Evolutionary conservation across 169 alveolate species (phyloP).

Genomic region (Theileria sp.): DNA sequence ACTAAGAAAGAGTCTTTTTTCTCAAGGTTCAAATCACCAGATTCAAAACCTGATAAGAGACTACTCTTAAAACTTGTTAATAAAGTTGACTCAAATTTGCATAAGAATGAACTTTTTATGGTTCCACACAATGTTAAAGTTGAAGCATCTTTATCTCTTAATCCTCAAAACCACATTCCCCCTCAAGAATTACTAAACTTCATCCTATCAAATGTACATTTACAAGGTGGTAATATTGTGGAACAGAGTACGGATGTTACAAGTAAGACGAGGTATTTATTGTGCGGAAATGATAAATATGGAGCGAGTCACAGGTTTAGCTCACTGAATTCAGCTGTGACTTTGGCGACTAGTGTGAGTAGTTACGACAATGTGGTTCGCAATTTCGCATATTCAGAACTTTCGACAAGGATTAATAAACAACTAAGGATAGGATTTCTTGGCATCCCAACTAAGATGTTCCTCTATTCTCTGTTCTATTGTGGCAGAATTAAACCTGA

Average conservation of each 20-base stretch:
- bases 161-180: neutral
- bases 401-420: slow-evolving; percentile 52
- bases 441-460: slow-evolving; percentile 66
- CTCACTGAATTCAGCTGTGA: slow-evolving; percentile 13
- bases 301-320: slow-evolving; percentile 16
- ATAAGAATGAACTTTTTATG: neutral
- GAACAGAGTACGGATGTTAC: neutral
- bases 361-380: slow-evolving; percentile 12
- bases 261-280: neutral
- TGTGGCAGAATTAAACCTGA: slow-evolving; percentile 54
- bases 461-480: slow-evolving; percentile 57
- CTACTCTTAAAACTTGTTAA: neutral
- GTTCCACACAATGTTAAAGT: slow-evolving; percentile 6
- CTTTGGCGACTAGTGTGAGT: slow-evolving; percentile 11
- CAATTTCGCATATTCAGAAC: slow-evolving; percentile 44
- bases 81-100: neutral
- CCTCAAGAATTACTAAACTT: neutral
- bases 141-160: neutral
- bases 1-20: neutral
- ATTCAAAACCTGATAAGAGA: neutral
- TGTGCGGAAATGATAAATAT: neutral
- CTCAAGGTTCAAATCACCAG: neutral
- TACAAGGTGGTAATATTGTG: neutral
- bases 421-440: slow-evolving; percentile 60
- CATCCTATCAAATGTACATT: neutral